Conservation (phyloP, 2,329 filamentous ascomycete genomes). For the Cladosporium sp. region DNA sequence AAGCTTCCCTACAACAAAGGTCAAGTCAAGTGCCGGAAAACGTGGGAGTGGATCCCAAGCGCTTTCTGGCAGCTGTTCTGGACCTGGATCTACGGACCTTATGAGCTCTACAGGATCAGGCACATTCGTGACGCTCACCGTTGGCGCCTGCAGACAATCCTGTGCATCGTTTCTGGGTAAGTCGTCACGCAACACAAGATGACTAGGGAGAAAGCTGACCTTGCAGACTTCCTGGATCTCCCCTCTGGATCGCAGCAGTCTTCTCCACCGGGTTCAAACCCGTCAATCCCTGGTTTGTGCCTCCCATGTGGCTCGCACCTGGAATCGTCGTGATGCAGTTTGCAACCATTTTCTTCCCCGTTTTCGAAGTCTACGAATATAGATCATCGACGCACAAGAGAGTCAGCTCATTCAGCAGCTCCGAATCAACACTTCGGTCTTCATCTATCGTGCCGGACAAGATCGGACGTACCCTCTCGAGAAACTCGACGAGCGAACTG, state of each 20-base stretch:
- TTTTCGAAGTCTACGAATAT: conserved; percentile 50
- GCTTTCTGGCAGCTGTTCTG: conserved; percentile 62
- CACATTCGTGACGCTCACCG: conserved; percentile 61
- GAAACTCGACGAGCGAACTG: conserved; percentile 1
- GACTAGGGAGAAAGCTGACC: not conserved
- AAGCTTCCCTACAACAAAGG: conserved; percentile 20
- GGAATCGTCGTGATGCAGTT: conserved; percentile 62
- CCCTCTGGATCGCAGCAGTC: conserved; percentile 59
- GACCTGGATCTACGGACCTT: conserved; percentile 59
- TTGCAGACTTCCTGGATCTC: conserved; percentile 57
- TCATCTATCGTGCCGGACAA: not conserved
- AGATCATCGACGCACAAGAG: conserved; percentile 28
- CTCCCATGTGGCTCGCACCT: conserved; percentile 60
- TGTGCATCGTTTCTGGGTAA: conserved; percentile 43
- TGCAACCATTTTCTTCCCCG: conserved; percentile 60
- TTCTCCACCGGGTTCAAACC: conserved; percentile 49
- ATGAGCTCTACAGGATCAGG: conserved; percentile 59
- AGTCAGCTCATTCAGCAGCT: conserved; percentile 1
- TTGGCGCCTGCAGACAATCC: conserved; percentile 61
- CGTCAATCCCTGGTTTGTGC: conserved; percentile 52
- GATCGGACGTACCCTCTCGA: not conserved
- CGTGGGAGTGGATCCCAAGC: conserved; percentile 60
- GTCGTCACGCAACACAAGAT: conserved; percentile 20
- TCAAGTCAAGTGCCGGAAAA: conserved; percentile 22
- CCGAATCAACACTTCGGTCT: not conserved